Percentiles rank a stretch among this genome's conserved stretches.
phyloP scores from a whole-genome alignment of 2,329 filamentous ascomycete genomes.

The Aspergillus glaucus region DNA sequence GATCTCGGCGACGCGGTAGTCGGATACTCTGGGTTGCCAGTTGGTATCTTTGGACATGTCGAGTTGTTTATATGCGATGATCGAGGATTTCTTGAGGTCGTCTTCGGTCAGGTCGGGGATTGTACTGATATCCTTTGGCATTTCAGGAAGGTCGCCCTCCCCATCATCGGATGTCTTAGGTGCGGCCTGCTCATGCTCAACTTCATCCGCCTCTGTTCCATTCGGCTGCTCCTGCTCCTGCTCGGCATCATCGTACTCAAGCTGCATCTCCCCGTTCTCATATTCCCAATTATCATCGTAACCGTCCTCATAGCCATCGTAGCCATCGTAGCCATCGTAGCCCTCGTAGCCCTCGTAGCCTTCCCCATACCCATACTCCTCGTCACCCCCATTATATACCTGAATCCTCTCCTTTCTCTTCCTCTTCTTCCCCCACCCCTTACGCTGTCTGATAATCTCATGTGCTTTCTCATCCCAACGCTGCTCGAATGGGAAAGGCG shows the following conservation, averaged over 20 bases:
- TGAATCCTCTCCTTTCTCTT: conserved; percentile 50
- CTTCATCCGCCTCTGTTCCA: conserved; percentile 8
- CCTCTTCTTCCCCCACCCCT: conserved; percentile 29
- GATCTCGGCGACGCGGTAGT: conserved; percentile 61
- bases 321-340: conserved; percentile 25
- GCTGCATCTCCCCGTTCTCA: conserved; percentile 16
- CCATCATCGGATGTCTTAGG: conserved; percentile 26
- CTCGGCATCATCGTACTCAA: conserved; percentile 43
- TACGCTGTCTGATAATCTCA: conserved; percentile 33
- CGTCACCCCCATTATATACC: conserved; percentile 37
- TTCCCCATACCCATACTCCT: conserved; percentile 38
- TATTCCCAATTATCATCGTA: conserved; percentile 31
- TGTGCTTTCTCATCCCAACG: conserved; percentile 78
- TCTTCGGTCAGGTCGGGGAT: conserved; percentile 44
- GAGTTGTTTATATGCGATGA: conserved; percentile 44
- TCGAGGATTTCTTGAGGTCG: conserved; percentile 30
- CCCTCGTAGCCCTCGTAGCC: conserved; percentile 33
- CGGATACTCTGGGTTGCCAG: conserved; percentile 43
- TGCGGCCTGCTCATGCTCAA: conserved; percentile 13
- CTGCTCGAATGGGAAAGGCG: conserved; percentile 85
- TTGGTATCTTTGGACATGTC: conserved; percentile 43
- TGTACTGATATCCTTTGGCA: conserved; percentile 56
- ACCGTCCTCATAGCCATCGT: conserved; percentile 37
- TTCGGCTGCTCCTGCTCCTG: conserved; percentile 28
- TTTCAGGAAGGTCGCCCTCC: conserved; percentile 44